Base-by-base conservation (phyloP, 2,329 filamentous ascomycete genomes). In the Alternaria novae-zelandiae region DNA sequence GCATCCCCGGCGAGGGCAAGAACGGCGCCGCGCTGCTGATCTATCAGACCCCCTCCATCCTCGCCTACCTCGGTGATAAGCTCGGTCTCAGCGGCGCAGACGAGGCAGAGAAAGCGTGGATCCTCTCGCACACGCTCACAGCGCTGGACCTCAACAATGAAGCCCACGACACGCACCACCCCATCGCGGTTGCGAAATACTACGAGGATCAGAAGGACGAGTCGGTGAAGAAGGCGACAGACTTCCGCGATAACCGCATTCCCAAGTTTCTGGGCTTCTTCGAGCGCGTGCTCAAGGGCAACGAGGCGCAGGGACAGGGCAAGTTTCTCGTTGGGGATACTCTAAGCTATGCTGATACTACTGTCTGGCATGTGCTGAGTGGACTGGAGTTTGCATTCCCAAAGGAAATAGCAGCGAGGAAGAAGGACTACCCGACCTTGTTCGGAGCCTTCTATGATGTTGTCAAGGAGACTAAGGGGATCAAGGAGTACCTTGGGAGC, bases 191-290 rank as follows among this genome's bases (percentile, higher is more conserved):
- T 0, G 74, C 78, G 2, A 75, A 86, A 5, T 91, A 89, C 76
- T 95, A 94, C 71, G 90, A 93, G 73, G 90, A 94, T 25, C 92
- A 95, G 79, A 92, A 90, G 76, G 81, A 84, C 0, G 91, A 92
- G 75, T 84, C 88, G 15, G 80, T 88, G 73, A 83, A 83, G 62
- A 86, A 84, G 65, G 84, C 87, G 9, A 81, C 81, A 45, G 84
- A 89, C 59, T 93, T 89, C 61, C 81, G 89, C 9, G 80, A 85
- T 57, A 85, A 82, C 46, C 83, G 92, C 1, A 82, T 94, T 30
- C 91, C 91, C 17, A 94, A 93, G 80, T 93, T 89, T 74, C 79
- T 94, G 21, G 84, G 80, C 2, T 93, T 91, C 77, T 91, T 93
- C 68, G 87, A 93, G 82, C 82, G 89, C 1, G 86, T 90, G 17